phyloP scores from a whole-genome alignment of 129 eudicot species.

The Pseudognaphalium luteoalbum region DNA sequence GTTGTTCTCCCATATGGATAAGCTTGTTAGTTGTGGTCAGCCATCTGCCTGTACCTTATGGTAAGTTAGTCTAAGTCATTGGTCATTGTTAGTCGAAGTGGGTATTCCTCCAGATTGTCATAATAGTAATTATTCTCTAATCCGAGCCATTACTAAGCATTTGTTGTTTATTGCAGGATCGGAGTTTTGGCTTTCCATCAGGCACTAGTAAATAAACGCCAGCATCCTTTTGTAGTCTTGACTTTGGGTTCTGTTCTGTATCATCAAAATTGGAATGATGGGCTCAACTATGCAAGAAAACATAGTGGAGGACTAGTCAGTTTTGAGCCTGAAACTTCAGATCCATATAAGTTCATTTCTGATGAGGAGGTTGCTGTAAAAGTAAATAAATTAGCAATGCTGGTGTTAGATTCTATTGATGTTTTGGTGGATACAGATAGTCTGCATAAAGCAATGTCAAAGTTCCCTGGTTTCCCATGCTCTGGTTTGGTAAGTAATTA shows the following conservation, averaged over 20 bases:
- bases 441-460: constrained; percentile 41
- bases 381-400: constrained; percentile 43
- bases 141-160: not conserved
- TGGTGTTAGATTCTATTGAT: constrained; percentile 45
- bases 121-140: not conserved
- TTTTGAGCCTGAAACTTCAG: constrained; percentile 63
- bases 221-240: constrained; percentile 65
- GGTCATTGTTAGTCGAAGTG: not conserved
- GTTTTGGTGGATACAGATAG: constrained; percentile 44
- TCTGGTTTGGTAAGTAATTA: constrained; percentile 60
- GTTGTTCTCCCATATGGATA: constrained; percentile 67
- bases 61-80: constrained; percentile 47
- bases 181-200: constrained; percentile 77
- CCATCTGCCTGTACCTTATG: constrained; percentile 68
- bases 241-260: constrained; percentile 74
- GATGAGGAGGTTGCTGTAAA: constrained; percentile 66
- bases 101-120: not conserved
- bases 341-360: constrained; percentile 38
- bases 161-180: constrained; percentile 53
- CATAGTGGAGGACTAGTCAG: constrained; percentile 32
- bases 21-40: constrained; percentile 67
- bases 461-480: constrained; percentile 42
- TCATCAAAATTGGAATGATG: constrained; percentile 61
- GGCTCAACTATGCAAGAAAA: constrained; percentile 59
- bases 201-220: constrained; percentile 65